Base-by-base conservation (phyloP, 2,329 filamentous ascomycete species). In the Botryotinia calthae region DNA sequence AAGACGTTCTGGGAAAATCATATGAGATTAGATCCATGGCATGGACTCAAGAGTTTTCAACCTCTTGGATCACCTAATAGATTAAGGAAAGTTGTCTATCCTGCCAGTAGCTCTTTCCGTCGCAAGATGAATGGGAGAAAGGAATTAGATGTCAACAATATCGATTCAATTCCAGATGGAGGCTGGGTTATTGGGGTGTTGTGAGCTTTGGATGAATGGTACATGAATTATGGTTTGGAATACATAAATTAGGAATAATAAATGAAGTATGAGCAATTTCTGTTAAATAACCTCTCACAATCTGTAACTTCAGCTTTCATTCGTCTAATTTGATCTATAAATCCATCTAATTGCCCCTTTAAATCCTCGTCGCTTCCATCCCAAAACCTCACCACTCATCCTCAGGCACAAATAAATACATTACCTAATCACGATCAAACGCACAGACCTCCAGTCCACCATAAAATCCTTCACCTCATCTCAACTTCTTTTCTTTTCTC, bases 1-100 rank as follows among this genome's bases (percentile, higher is more conserved):
- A 83, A 82, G 78, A 79, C 77, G 0, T 84, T 84, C 70, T 84
- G 82, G 82, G 82, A 85, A 68, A 82, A 85, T 74, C 80, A 83
- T 66, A 82, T 85, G 78, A 79, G 81, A 61, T 72, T 84, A 20
- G 81, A 85, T 77, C 82, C 82, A 9, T 85, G 82, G 82, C 78
- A 82, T 77, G 83, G 83, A 4, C 77, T 84, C 73, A 81, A 82
- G 75, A 80, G 74, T n/a, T 79, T 83, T 28, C 81, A 84, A 74
- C 83, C 83, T 5, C 73, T 85, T 44, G 83, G 81, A 10, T 78
- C 81, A 31, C 74, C 81, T 2, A 85, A 85, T 67, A 76, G 83
- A 68, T 76, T 85, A 69, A 77, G 83, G 59, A 81, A 73, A 73
- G 81, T 80, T 58, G 80, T 84, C 0, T 84, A 84, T 74, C 81